phyloP scores from a whole-genome alignment of 768 basidiomycete genomes.

The Fibroporia radiculosa region DNA sequence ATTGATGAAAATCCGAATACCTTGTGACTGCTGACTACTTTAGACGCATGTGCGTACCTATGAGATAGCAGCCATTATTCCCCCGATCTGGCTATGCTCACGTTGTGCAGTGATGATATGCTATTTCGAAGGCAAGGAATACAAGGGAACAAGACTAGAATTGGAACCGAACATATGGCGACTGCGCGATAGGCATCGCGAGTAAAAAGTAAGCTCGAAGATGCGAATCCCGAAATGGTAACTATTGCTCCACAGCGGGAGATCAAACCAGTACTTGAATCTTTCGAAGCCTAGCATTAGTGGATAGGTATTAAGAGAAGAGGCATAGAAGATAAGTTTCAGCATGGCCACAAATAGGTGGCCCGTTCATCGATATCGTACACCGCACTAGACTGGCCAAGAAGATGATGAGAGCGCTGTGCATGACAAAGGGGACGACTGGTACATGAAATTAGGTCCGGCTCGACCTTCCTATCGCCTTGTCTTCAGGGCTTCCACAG shows the following conservation, averaged over 20 bases:
- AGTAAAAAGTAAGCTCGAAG: background rate
- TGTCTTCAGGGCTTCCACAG: constrained; percentile 7
- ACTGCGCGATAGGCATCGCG: too few relatives aligned
- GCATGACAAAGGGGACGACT: background rate
- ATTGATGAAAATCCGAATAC: background rate
- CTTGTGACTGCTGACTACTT: background rate
- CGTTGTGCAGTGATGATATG: background rate
- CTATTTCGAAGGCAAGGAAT: too few relatives aligned
- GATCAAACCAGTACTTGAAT: too few relatives aligned
- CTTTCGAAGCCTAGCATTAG: too few relatives aligned
- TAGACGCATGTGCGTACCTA: background rate
- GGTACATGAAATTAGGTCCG: background rate
- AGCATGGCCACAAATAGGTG: background rate
- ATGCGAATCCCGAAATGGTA: too few relatives aligned
- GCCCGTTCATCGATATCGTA: background rate
- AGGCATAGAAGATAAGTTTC: background rate
- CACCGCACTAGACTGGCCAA: background rate
- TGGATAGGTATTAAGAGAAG: too few relatives aligned
- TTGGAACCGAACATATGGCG: too few relatives aligned
- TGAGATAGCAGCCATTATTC: constrained; percentile 1
- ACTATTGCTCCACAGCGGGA: too few relatives aligned
- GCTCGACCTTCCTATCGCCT: constrained; percentile 1
- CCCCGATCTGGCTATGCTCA: too few relatives aligned
- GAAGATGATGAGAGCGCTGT: too few relatives aligned
- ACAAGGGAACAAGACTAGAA: too few relatives aligned